phyloP scores from a whole-genome alignment of 2,329 filamentous ascomycete species.

The Ampelomyces quisqualis region DNA sequence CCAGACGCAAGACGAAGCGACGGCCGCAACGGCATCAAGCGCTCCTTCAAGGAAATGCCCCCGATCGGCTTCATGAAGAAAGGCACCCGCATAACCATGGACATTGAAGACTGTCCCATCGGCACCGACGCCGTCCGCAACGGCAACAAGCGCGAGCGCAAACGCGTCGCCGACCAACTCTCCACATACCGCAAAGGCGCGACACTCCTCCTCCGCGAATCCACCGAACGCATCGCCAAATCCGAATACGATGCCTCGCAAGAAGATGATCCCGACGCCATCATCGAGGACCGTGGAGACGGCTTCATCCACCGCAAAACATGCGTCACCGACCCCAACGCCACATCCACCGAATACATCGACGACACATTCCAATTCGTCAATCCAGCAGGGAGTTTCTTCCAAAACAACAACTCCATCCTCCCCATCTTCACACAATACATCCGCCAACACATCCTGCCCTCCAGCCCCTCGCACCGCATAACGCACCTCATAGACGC shows the following conservation, averaged over 20 bases:
- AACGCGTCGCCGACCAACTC: slow-evolving; percentile 70
- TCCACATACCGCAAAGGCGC: slow-evolving; percentile 75
- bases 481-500: slow-evolving; percentile 92
- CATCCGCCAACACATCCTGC: slow-evolving; percentile 76
- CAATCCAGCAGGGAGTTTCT: slow-evolving; percentile 92
- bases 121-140: slow-evolving; percentile 80
- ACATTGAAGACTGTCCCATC: slow-evolving; percentile 97
- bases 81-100: slow-evolving; percentile 74
- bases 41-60: slow-evolving; percentile 65
- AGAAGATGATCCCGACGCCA: slow-evolving; percentile 42
- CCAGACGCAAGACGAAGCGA: slow-evolving; percentile 53
- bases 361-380: slow-evolving; percentile 74
- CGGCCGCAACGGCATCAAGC: slow-evolving; percentile 54
- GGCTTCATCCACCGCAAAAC: slow-evolving; percentile 77
- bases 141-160: slow-evolving; percentile 78
- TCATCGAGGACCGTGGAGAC: slow-evolving; percentile 58
- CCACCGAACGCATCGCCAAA: slow-evolving; percentile 67
- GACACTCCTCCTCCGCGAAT: slow-evolving; percentile 86
- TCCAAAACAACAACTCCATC: slow-evolving; percentile 99
- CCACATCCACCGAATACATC: slow-evolving; percentile 82
- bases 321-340: slow-evolving; percentile 84
- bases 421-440: slow-evolving; percentile 82
- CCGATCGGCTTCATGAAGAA: slow-evolving; percentile 90
- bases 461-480: slow-evolving; percentile 39
- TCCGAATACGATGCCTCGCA: slow-evolving; percentile 20